Evolutionary conservation across 805 yeast genomes (phyloP), one percentile per base, ranked within the genome.

Genomic region (Saturnispora galanensis): DNA sequence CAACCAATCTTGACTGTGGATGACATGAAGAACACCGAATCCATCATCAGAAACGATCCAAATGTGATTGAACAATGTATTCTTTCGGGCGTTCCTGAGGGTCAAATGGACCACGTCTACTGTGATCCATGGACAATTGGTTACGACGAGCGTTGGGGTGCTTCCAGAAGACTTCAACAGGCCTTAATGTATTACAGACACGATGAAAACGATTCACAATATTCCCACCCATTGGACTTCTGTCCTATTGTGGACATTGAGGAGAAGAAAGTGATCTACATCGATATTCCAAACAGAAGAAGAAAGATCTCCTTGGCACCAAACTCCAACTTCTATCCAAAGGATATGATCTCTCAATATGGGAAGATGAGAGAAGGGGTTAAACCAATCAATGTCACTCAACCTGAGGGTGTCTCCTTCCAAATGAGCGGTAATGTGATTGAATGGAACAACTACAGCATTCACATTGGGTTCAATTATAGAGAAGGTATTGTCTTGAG

Each of bases 391-490:
- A 71, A 77, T 54, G 73, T 84, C 41, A 73, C 84, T 42, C 93
- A 84, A 64, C 93, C 93, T 48, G 82, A 82, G 51, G 93, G 93
- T 46, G 90, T 83, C 44, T 80, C 87, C 4, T 84, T 84, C 70
- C 71, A 71, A 53, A 71, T 83, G 77, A 69, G 70, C 45, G 87
- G 85, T 43, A 73, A 81, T 56, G 70, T 76, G 43, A 77, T 84
- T 72, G 72, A 71, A 50, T 84, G 93, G 93, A 78, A 82, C 52
- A 84, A 83, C 67, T 84, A 76, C 70, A 71, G 75, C 50, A 71
- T 84, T 69, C 90, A 84, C 64, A 68, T 84, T 61, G 93, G 93
- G 33, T 84, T 84, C 75, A 84, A 84, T 70, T 81, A 82, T 68
- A 75, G 90, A 68, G 93, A 84, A 64, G 93, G 93, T 51, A 79